Percentiles rank a stretch among this genome's conserved stretches.
These are phyloP conservation scores for Rasamsonia emersonii DNA, from an alignment of 2,329 filamentous ascomycete genomes.

Conservation along the genomic window DNA sequence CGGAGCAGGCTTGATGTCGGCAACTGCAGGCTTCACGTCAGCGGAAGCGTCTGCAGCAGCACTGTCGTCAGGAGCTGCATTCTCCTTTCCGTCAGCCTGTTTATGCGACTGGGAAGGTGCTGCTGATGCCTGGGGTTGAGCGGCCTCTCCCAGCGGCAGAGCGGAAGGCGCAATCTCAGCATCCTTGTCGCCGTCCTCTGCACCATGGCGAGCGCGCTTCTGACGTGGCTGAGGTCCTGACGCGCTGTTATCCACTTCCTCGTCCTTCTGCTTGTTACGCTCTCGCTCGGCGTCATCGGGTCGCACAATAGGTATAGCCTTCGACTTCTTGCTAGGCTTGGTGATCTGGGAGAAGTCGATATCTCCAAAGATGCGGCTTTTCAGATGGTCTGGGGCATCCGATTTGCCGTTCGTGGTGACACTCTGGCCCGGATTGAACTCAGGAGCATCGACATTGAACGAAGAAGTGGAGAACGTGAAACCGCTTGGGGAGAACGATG, in stretches of 20 bases:
- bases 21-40: constrained; percentile 15
- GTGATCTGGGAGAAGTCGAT: constrained; percentile 56
- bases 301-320: constrained; percentile 71
- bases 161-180: constrained; percentile 59
- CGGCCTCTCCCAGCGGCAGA: constrained; percentile 24
- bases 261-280: constrained; percentile 26
- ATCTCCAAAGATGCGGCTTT: constrained; percentile 56
- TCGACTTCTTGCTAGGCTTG: constrained; percentile 63
- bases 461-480: constrained; percentile 63
- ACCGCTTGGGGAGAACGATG: constrained; percentile 13
- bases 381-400: constrained; percentile 13
- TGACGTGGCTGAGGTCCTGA: constrained; percentile 58
- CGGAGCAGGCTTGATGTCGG: constrained; percentile 26
- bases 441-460: constrained; percentile 68
- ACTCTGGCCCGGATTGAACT: constrained; percentile 56
- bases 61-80: constrained; percentile 21
- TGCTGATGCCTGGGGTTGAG: constrained; percentile 19
- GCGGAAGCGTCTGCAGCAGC: constrained; percentile 29
- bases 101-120: constrained; percentile 16
- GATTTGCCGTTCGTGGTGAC: constrained; percentile 18
- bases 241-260: constrained; percentile 48
- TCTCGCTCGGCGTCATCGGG: constrained; percentile 48
- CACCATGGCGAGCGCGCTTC: constrained; percentile 63
- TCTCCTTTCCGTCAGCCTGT: constrained; percentile 29
- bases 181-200: constrained; percentile 61